Conservation (phyloP, 2,329 filamentous ascomycete species). For the Clonostachys sp. region DNA sequence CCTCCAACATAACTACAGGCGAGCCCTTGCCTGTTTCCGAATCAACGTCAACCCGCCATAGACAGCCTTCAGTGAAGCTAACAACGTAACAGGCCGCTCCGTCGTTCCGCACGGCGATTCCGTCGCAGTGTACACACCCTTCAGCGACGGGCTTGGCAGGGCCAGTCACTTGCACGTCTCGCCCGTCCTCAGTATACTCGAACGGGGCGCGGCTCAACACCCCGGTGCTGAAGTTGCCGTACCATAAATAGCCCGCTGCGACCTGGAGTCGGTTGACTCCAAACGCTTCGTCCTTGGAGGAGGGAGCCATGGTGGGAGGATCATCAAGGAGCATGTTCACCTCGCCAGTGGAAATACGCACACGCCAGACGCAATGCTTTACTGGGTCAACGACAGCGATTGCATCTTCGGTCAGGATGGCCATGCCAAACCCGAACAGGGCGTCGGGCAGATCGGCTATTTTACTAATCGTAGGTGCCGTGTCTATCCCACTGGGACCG, state of each 20-base stretch:
- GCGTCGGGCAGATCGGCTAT: slow-evolving; percentile 2
- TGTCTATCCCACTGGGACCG: background rate
- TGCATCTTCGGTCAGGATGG: slow-evolving; percentile 1
- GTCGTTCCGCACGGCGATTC: slow-evolving; percentile 2
- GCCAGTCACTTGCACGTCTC: background rate
- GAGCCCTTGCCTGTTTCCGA: background rate
- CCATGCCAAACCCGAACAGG: slow-evolving; percentile 2
- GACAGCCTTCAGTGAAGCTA: slow-evolving; percentile 2
- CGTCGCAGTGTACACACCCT: slow-evolving; percentile 2
- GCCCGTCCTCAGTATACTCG: background rate
- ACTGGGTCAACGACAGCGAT: slow-evolving; percentile 2
- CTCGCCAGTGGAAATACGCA: slow-evolving; percentile 1
- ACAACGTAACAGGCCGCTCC: slow-evolving; percentile 1
- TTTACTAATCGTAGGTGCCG: slow-evolving; percentile 1
- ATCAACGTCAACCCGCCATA: slow-evolving; percentile 6
- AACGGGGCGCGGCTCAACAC: slow-evolving; percentile 3
- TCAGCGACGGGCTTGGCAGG: background rate
- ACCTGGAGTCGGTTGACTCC: slow-evolving; percentile 6
- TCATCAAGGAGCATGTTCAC: background rate
- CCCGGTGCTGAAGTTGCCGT: slow-evolving; percentile 3
- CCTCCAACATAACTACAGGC: background rate
- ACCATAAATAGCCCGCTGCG: slow-evolving; percentile 2
- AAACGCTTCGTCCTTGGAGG: slow-evolving; percentile 3
- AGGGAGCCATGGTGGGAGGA: background rate
- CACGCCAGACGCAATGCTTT: slow-evolving; percentile 2